Evolutionary conservation across 176 grass and related monocot species (phyloP).

Genomic region (Alopecurus myosuroides): DNA sequence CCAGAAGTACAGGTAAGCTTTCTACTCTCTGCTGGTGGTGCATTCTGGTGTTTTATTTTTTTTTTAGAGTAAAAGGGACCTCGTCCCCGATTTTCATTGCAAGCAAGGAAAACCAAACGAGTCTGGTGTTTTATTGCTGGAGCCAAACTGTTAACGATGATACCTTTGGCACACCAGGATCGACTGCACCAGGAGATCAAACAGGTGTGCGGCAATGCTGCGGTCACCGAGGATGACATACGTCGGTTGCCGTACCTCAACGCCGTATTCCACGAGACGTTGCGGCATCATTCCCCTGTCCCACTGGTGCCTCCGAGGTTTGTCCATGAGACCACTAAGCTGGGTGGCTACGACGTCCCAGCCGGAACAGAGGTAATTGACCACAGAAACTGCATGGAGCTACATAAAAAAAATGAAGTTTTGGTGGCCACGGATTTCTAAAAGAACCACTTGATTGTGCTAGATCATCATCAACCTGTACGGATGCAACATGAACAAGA

Average conservation of each 20-base stretch:
- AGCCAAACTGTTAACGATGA: not conserved
- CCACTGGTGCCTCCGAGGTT: constrained; percentile 66
- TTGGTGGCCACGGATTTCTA: not conserved
- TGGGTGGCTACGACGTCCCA: constrained; percentile 58
- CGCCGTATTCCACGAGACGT: constrained; percentile 77
- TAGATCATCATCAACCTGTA: constrained; percentile 83
- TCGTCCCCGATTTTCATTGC: too few species aligned
- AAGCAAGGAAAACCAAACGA: too few species aligned
- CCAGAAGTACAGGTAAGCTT: constrained; percentile 51
- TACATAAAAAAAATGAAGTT: not conserved
- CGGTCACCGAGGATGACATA: constrained; percentile 60
- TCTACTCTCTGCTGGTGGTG: not conserved
- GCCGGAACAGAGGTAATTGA: constrained; percentile 51
- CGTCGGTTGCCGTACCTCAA: constrained; percentile 54
- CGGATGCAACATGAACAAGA: constrained; percentile 78
- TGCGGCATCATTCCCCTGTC: constrained; percentile 56
- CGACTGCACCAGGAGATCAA: constrained; percentile 60
- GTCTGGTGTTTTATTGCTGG: too few species aligned
- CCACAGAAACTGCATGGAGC: not conserved
- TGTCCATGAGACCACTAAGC: constrained; percentile 59
- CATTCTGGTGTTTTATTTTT: too few species aligned
- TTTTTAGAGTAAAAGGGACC: too few species aligned
- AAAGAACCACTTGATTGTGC: not conserved
- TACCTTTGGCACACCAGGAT: constrained; percentile 40
- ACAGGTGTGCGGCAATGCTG: constrained; percentile 40